These are phyloP conservation scores for Tricholoma matsutake DNA, from an alignment of 768 basidiomycete genomes.

Conservation along the genomic window DNA sequence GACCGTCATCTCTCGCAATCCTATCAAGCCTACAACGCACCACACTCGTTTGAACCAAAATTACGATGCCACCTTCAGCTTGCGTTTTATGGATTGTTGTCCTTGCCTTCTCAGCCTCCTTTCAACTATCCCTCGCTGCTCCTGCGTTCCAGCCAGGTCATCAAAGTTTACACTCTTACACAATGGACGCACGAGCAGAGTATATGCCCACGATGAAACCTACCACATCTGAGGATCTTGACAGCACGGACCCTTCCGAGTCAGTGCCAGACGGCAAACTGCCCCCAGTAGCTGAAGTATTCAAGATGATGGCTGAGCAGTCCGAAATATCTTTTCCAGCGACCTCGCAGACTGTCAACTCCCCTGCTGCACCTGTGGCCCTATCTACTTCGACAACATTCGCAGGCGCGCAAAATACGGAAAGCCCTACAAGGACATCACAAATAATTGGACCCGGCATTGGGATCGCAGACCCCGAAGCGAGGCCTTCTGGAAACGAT, in stretches of 20 bases:
- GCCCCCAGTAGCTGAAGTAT: constrained; percentile 14
- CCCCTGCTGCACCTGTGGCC: constrained; percentile 1
- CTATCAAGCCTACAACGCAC: constrained; percentile 13
- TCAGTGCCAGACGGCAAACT: constrained; percentile 1
- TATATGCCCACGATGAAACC: neutral
- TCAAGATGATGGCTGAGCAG: constrained; percentile 13
- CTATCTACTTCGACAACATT: neutral
- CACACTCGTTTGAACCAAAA: constrained; percentile 12
- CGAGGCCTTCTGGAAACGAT: neutral
- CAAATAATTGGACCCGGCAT: neutral
- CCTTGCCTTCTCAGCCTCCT: neutral
- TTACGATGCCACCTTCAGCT: neutral
- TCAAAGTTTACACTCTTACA: neutral
- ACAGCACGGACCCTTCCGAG: neutral
- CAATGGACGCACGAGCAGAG: neutral
- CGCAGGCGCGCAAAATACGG: neutral
- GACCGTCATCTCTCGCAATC: constrained; percentile 2
- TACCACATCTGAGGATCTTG: neutral
- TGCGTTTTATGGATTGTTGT: neutral
- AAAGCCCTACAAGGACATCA: neutral
- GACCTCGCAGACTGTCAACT: neutral
- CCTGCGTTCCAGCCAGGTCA: neutral
- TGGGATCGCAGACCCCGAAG: neutral
- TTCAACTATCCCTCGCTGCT: neutral
- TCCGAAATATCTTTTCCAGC: neutral